phyloP scores from a whole-genome alignment of 768 basidiomycete genomes.

The Phlegmacium glaucopus region DNA sequence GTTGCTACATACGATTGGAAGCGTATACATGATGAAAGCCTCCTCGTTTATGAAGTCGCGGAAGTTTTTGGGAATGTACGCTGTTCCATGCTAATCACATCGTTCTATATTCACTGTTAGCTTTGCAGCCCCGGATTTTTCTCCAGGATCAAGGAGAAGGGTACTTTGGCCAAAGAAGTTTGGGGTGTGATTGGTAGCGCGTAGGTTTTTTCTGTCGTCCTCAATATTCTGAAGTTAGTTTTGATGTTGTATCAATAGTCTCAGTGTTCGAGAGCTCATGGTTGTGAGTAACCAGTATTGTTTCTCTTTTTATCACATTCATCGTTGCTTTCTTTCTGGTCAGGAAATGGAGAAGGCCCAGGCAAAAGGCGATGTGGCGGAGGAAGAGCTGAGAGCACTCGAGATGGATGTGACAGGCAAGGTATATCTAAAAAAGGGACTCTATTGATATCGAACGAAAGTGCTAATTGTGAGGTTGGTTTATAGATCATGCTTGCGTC shows the following conservation, averaged over 20 bases:
- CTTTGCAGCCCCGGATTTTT: constrained; percentile 77
- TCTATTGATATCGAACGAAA: not conserved
- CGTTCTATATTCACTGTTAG: constrained; percentile 4
- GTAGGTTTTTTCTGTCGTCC: constrained; percentile 41
- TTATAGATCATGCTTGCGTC: constrained; percentile 87
- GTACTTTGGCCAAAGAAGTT: constrained; percentile 88
- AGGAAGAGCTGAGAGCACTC: constrained; percentile 80
- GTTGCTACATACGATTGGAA: constrained; percentile 88
- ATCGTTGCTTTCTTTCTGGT: constrained; percentile 6
- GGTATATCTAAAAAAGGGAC: constrained; percentile 31
- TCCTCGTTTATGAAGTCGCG: constrained; percentile 87
- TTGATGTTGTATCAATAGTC: constrained; percentile 26
- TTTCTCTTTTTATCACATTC: not conserved
- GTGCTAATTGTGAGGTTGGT: not conserved
- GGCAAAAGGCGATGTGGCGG: constrained; percentile 81
- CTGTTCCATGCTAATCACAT: constrained; percentile 12
- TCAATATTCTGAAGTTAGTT: not conserved
- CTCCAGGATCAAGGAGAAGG: constrained; percentile 93
- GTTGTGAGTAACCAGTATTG: constrained; percentile 30
- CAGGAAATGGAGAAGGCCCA: constrained; percentile 91
- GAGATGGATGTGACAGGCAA: constrained; percentile 95
- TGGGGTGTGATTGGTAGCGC: constrained; percentile 97
- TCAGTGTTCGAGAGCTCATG: constrained; percentile 79
- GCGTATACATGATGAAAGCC: constrained; percentile 91
- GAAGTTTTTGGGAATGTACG: constrained; percentile 88